Evolutionary conservation across 2,329 filamentous ascomycete species (phyloP), one percentile per base, ranked within the genome.

Genomic region (Paramyrothecium sp.): DNA sequence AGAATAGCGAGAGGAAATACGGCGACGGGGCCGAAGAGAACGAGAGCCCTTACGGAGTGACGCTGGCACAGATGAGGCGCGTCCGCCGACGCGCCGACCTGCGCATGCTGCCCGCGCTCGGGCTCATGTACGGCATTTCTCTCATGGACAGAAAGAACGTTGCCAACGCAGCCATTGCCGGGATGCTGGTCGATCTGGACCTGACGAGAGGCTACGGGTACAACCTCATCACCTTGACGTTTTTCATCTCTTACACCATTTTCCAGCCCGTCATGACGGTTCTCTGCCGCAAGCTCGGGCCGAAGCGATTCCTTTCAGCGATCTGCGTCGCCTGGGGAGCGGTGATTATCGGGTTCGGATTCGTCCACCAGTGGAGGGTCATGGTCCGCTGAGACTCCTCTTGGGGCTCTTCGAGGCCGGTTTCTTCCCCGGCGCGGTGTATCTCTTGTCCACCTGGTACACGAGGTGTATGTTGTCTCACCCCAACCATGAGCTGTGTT

Each of bases 361-460:
- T 44, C n/a, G 38, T 44, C n/a, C 3, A 53, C 3, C 49, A 34
- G n/a, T 56, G 52, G 49, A 22, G 33, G 19, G 50, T 38, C 1
- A 49, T 50, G 20, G 33, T 23, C 13, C 23, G 22, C 26, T 5
- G 7, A 22, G 8, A 26, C 17, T 52, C 21, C 38, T 34, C 23
- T 11, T 38, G 47, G 5, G 34, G 17, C 47, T 60, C 2, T 51
- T 62, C 3, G 65, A 63, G 51, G 60, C 59, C 12, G 56, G 59
- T 7, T 72, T 86, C 0, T 83, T 82, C 60, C 82, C 81, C 1
- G 82, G 82, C 3, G 80, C 87, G 73, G 56, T 79, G 69, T 51
- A 78, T 73, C 87, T 87, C 60, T 74, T 89, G 1, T 84, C 81
- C 1, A 87, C 84, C 62, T 90, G 87, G 86, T 90, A 89, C 63